A percentile compares a stretch with the other conserved stretches of the same genome.
Evolutionary conservation across 306 rosid species (phyloP).

Genomic region (Vigna unguiculata): DNA sequence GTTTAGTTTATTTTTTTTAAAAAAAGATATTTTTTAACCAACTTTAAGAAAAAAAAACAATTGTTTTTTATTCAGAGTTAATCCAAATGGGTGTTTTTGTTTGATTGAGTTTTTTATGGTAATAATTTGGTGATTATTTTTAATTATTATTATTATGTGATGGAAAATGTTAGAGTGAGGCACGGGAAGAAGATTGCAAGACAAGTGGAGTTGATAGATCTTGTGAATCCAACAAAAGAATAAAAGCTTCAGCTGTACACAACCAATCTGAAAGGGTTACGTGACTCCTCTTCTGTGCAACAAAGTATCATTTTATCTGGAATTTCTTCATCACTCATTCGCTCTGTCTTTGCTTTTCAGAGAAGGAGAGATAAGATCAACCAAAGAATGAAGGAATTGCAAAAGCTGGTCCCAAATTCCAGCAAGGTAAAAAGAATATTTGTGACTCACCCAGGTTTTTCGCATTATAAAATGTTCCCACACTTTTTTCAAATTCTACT

Average conservation of each 20-base stretch:
- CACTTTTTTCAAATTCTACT: neutral
- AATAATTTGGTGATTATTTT: neutral
- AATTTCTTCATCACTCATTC: neutral
- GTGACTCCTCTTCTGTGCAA: neutral
- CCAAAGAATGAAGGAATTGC: conserved; percentile 78
- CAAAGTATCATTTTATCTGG: neutral
- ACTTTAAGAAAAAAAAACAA: neutral
- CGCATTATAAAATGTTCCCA: neutral
- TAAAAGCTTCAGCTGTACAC: conserved; percentile 72
- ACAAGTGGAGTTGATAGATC: conserved; percentile 55
- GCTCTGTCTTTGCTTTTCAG: conserved; percentile 42
- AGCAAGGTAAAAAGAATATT: conserved; percentile 62
- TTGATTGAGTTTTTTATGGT: neutral
- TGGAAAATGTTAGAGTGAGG: conserved; percentile 48
- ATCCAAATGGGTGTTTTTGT: neutral
- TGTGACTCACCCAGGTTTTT: conserved; percentile 12
- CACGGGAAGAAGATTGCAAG: conserved; percentile 46
- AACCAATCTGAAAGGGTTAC: conserved; percentile 73
- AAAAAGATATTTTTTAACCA: neutral
- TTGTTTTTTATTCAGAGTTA: neutral
- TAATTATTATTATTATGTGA: neutral
- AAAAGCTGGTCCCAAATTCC: conserved; percentile 86
- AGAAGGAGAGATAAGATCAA: conserved; percentile 86
- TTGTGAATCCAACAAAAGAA: conserved; percentile 60
- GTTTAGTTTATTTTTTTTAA: neutral